Evolutionary conservation across 345 rosid species (phyloP).

Genomic region (Toxicodendron radicans): DNA sequence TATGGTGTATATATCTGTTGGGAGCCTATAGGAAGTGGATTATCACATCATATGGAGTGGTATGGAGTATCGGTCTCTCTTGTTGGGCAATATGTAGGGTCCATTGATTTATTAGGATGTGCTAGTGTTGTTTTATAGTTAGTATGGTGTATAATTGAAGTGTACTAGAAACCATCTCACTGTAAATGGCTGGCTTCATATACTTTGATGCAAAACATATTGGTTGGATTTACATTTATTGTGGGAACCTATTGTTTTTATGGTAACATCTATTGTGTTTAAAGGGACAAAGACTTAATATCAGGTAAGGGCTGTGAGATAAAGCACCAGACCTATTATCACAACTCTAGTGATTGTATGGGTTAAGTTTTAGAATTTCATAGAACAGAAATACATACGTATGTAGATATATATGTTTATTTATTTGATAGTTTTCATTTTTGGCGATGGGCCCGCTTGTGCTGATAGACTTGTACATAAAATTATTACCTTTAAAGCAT

Average conservation of each 20-base stretch:
- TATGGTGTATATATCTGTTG: slow-evolving; percentile 18
- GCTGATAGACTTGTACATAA: neutral
- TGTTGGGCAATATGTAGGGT: slow-evolving; percentile 26
- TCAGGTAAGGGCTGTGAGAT: neutral
- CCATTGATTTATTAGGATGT: slow-evolving; percentile 21
- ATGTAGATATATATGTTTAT: neutral
- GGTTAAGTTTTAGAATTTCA: neutral
- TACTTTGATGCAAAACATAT: slow-evolving; percentile 10
- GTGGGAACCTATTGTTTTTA: slow-evolving; percentile 19
- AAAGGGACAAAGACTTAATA: neutral
- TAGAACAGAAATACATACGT: neutral
- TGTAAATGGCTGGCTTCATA: slow-evolving; percentile 9
- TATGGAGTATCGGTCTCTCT: slow-evolving; percentile 8
- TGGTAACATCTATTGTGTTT: slow-evolving; percentile 6
- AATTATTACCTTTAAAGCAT: neutral
- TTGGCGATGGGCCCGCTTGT: neutral
- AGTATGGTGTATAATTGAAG: slow-evolving; percentile 11
- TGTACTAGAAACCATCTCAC: slow-evolving; percentile 4
- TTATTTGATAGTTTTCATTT: neutral
- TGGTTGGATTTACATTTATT: slow-evolving; percentile 9
- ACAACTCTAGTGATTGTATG: neutral
- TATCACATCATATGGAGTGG: slow-evolving; percentile 22
- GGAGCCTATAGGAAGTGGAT: slow-evolving; percentile 19
- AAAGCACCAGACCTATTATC: neutral
- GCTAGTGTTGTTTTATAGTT: slow-evolving; percentile 23